These are phyloP conservation scores for Leucocoprinus leucothites DNA, from an alignment of 768 basidiomycete species.

Conservation along the genomic window DNA sequence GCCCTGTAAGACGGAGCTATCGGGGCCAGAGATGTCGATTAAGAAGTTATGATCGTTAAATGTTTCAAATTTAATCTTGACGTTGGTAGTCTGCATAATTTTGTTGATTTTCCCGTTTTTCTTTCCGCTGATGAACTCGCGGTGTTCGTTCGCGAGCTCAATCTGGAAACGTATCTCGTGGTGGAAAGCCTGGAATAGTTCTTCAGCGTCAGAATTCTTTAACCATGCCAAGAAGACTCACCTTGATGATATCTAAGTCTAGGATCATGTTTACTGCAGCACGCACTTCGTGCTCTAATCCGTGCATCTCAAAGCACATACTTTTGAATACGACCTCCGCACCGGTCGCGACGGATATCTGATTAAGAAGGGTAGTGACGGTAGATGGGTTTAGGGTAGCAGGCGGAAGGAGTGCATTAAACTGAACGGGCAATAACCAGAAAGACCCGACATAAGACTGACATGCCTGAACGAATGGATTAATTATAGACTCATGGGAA, in stretches of 20 bases:
- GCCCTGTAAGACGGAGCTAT: slow-evolving; percentile 82
- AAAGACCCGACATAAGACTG: slow-evolving; percentile 96
- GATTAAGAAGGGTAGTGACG: slow-evolving; percentile 81
- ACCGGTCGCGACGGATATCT: slow-evolving; percentile 81
- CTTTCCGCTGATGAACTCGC: slow-evolving; percentile 98
- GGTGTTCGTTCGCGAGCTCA: slow-evolving; percentile 95
- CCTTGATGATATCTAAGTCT: slow-evolving; percentile 92
- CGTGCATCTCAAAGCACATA: slow-evolving; percentile 97
- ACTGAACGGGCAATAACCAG: slow-evolving; percentile 92
- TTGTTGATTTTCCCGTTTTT: slow-evolving; percentile 99
- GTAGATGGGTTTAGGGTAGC: slow-evolving; percentile 77
- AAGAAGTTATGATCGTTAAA: slow-evolving; percentile 96
- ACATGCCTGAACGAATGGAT: slow-evolving; percentile 61
- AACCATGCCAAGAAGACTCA: slow-evolving; percentile 25
- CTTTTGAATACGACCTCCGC: slow-evolving; percentile 96
- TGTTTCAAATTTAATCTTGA: slow-evolving; percentile 99
- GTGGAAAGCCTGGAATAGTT: slow-evolving; percentile 68
- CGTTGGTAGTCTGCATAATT: slow-evolving; percentile 96
- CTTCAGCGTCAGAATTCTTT: not conserved
- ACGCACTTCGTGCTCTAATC: slow-evolving; percentile 88
- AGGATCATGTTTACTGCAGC: slow-evolving; percentile 81
- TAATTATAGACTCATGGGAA: not conserved
- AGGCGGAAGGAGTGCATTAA: slow-evolving; percentile 87
- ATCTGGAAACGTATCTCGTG: slow-evolving; percentile 99
- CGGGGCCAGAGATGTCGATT: slow-evolving; percentile 86